phyloP scores from a whole-genome alignment of 305 asterid species.

The Rubia tinctorum region DNA sequence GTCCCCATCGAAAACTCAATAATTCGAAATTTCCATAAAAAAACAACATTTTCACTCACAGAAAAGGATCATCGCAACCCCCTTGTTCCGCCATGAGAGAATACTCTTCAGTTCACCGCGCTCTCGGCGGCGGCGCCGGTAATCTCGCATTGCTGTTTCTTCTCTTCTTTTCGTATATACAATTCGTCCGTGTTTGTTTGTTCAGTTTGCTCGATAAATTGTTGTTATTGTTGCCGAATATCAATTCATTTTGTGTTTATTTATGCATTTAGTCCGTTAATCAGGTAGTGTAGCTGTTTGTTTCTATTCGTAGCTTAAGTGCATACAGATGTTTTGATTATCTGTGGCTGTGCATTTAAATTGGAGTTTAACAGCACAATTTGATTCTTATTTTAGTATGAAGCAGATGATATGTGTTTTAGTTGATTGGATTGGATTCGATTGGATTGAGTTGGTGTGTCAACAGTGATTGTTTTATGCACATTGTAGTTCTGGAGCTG shows the following conservation, averaged over 20 bases:
- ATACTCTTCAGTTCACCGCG: conserved; percentile 45
- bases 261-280: not conserved
- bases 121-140: conserved; percentile 88
- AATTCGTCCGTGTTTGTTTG: not conserved
- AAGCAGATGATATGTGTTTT: not conserved
- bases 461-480: not conserved
- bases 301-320: not conserved
- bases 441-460: not conserved
- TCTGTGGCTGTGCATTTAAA: not conserved
- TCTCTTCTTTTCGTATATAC: not conserved
- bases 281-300: not conserved
- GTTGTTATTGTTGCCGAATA: not conserved
- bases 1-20: conserved; percentile 1
- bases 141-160: conserved; percentile 1
- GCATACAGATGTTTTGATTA: not conserved
- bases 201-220: not conserved
- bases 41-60: not conserved
- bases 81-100: conserved; percentile 47
- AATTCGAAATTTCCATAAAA: not conserved
- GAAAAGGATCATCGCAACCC: not conserved
- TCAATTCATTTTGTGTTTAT: not conserved
- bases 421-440: not conserved
- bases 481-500: not conserved
- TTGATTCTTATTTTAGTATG: not conserved
- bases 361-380: not conserved